These are phyloP conservation scores for Spathaspora gorwiae DNA, from an alignment of 805 yeast genomes.

Conservation along the genomic window DNA sequence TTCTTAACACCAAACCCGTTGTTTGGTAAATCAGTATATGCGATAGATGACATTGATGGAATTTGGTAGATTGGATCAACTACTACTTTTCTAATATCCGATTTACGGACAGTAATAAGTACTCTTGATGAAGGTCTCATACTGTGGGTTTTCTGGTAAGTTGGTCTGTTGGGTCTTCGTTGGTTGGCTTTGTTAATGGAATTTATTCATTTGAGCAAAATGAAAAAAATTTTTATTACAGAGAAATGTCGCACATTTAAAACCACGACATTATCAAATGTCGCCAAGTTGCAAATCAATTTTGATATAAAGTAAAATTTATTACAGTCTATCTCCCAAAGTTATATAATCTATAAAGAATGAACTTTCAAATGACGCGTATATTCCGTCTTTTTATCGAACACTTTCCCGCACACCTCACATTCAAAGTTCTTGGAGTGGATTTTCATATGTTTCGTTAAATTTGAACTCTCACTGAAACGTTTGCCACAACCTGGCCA, in stretches of 20 bases:
- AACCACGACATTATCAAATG: not conserved
- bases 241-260: not conserved
- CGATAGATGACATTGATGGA: slow-evolving; percentile 24
- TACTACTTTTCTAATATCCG: slow-evolving; percentile 6
- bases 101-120: not conserved
- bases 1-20: slow-evolving; percentile 32
- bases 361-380: slow-evolving; percentile 13
- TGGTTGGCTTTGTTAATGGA: too few species aligned
- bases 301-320: too few species aligned
- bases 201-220: not conserved
- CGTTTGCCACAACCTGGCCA: slow-evolving; percentile 77
- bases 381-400: slow-evolving; percentile 27
- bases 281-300: not conserved
- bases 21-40: slow-evolving; percentile 22
- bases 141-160: too few species aligned
- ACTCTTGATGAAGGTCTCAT: slow-evolving; percentile 20
- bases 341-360: not conserved
- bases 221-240: not conserved
- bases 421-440: slow-evolving; percentile 58
- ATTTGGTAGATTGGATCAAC: slow-evolving; percentile 19
- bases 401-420: slow-evolving; percentile 47
- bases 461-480: slow-evolving; percentile 84
- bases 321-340: not conserved
- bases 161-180: too few species aligned
- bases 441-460: slow-evolving; percentile 81